phyloP scores from a whole-genome alignment of 495 filamentous ascomycete genomes.

The Podospora comata region DNA sequence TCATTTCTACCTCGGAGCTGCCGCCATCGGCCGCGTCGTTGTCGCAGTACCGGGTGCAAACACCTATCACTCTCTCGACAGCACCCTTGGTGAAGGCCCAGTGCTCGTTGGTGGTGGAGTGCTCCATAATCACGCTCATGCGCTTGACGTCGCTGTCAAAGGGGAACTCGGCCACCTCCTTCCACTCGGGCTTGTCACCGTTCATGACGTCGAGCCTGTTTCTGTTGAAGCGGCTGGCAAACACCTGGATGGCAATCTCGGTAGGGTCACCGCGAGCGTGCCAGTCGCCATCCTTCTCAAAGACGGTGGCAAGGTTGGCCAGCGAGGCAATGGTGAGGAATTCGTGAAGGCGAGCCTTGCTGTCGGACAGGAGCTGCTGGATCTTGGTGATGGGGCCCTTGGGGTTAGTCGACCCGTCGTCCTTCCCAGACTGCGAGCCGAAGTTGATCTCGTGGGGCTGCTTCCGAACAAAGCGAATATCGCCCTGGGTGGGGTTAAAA shows the following conservation, averaged over 20 bases:
- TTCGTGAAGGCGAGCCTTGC: slow-evolving; percentile 27
- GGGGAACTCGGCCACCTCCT: slow-evolving; percentile 67
- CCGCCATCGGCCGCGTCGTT: slow-evolving; percentile 12
- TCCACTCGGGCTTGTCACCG: slow-evolving; percentile 41
- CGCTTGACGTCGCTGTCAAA: slow-evolving; percentile 80
- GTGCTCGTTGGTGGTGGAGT: slow-evolving; percentile 34
- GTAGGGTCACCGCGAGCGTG: slow-evolving; percentile 75
- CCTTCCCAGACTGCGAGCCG: slow-evolving; percentile 17
- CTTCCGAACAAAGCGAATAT: slow-evolving; percentile 23
- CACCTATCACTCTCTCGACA: slow-evolving; percentile 66
- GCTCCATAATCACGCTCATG: slow-evolving; percentile 72
- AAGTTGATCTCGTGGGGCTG: slow-evolving; percentile 32
- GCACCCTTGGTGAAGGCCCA: slow-evolving; percentile 73
- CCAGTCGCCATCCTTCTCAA: slow-evolving; percentile 53
- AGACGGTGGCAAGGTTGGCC: slow-evolving; percentile 45
- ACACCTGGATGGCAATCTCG: slow-evolving; percentile 78
- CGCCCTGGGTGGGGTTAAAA: slow-evolving; percentile 32
- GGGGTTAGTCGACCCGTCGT: background rate
- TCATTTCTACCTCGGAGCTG: slow-evolving; percentile 51
- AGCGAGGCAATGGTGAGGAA: slow-evolving; percentile 36
- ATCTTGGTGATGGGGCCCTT: slow-evolving; percentile 15
- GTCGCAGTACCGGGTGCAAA: slow-evolving; percentile 26
- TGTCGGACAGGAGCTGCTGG: slow-evolving; percentile 19
- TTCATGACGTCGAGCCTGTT: slow-evolving; percentile 51
- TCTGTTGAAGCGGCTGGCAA: slow-evolving; percentile 65